Percentiles rank a stretch among this genome's conserved stretches.
Evolutionary conservation across 2,329 filamentous ascomycete genomes (phyloP).

Genomic region (Penicillium sclerotiorum): DNA sequence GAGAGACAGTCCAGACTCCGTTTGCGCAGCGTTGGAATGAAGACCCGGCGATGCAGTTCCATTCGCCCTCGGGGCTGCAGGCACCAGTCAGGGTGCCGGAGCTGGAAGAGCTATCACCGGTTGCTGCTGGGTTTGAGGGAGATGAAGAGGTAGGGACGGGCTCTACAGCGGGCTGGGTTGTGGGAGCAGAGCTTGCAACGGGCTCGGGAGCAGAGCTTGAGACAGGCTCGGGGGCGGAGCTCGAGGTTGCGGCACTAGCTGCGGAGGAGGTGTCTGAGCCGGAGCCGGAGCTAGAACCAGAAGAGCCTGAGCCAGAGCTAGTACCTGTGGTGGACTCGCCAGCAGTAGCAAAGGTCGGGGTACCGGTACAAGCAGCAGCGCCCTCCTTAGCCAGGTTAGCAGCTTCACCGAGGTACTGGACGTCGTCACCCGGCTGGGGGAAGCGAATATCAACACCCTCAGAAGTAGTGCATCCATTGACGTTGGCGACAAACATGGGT

Average conservation of each 20-base stretch:
- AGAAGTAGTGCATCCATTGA: conserved; percentile 61
- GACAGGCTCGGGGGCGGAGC: conserved; percentile 13
- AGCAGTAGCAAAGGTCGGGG: conserved; percentile 31
- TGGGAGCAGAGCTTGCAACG: conserved; percentile 5
- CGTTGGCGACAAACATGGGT: conserved; percentile 74
- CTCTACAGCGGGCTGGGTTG: background rate
- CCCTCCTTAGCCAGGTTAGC: conserved; percentile 38
- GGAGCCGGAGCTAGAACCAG: conserved; percentile 32
- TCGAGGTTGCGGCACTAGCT: background rate
- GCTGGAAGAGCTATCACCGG: conserved; percentile 26
- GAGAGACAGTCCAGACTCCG: conserved; percentile 56
- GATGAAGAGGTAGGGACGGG: conserved; percentile 8
- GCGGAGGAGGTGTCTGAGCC: too few relatives aligned
- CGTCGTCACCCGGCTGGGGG: conserved; percentile 65
- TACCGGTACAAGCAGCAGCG: conserved; percentile 32
- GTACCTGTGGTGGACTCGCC: conserved; percentile 29
- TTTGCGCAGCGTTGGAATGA: conserved; percentile 66
- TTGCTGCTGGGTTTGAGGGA: background rate
- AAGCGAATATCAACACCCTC: conserved; percentile 64
- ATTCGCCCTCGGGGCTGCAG: conserved; percentile 59
- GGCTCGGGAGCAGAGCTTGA: conserved; percentile 12
- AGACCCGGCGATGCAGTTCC: conserved; percentile 60
- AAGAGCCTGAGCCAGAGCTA: conserved; percentile 23
- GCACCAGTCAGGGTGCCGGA: conserved; percentile 42
- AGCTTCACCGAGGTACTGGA: conserved; percentile 52